Evolutionary conservation across 805 yeast species (phyloP).

Genomic region (Starmerella geochares): DNA sequence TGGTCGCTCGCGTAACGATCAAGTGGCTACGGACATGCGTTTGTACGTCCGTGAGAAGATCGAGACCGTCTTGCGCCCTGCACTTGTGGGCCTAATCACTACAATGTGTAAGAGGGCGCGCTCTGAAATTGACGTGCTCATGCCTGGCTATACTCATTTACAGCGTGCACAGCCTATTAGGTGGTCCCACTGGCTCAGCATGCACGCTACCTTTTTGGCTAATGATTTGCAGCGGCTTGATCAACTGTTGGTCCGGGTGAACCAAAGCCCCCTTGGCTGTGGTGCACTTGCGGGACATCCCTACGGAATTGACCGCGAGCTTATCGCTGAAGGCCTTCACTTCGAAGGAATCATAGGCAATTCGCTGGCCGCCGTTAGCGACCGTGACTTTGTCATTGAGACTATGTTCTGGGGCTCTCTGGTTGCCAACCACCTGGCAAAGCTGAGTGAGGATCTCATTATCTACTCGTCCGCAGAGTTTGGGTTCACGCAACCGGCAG

Average conservation of each 20-base stretch:
- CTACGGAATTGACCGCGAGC: constrained; percentile 95
- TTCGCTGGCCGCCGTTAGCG: constrained; percentile 92
- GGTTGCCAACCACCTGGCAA: constrained; percentile 89
- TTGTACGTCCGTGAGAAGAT: constrained; percentile 77
- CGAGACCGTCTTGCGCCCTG: constrained; percentile 41
- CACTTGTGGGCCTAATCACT: constrained; percentile 51
- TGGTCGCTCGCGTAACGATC: constrained; percentile 98
- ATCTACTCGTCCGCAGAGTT: constrained; percentile 96
- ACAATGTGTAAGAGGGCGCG: constrained; percentile 68
- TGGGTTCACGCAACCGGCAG: constrained; percentile 86
- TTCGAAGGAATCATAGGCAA: constrained; percentile 85
- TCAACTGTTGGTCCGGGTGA: constrained; percentile 72
- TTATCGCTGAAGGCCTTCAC: constrained; percentile 65
- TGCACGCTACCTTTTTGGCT: constrained; percentile 88
- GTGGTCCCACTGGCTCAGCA: constrained; percentile 96
- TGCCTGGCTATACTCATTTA: constrained; percentile 98
- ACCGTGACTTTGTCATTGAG: constrained; percentile 95
- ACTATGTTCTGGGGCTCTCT: constrained; percentile 89
- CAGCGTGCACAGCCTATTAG: constrained; percentile 99
- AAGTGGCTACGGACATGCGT: constrained; percentile 98
- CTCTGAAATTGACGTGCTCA: constrained; percentile 75
- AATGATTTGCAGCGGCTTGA: constrained; percentile 79
- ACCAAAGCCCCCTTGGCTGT: constrained; percentile 84
- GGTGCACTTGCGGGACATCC: constrained; percentile 99
- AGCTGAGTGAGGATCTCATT: constrained; percentile 89